Base-by-base conservation (phyloP, 495 filamentous ascomycete genomes). In the Aspergillus leporis region DNA sequence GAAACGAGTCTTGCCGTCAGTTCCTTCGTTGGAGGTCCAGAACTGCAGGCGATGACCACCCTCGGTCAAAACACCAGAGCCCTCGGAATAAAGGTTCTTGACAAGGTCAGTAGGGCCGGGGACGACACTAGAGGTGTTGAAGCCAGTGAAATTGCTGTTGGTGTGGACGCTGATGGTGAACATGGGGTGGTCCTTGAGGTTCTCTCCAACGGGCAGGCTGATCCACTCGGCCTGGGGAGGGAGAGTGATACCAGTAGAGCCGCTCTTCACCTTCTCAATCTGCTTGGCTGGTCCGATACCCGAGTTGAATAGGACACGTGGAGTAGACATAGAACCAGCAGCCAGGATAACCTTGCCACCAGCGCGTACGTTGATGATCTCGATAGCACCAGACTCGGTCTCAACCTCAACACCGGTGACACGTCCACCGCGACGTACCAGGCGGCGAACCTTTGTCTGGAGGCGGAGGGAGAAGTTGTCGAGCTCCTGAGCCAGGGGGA, bases 111-210 rank as follows among this genome's bases (percentile, higher is more conserved):
- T 73, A 0, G 80, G 78, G 25, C 67, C 73, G 56, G 70, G 66
- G 70, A 81, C 84, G 9, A 85, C 84, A 50, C 68, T 74, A 62
- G 86, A 88, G 58, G 84, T 87, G 78, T 88, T 83, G 63, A 87
- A 88, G 64, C 81, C 78, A 12, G 73, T 75, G 34, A 88, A 79
- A 57, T 81, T 76, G 50, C 80, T 78, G 61, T 89, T 83, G 38
- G 74, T 79, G 58, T 89, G 79, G 55, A 88, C 51, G 22, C 31
- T 84, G 13, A 83, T 72, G 63, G 87, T 85, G 53, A 86, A 89
- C 69, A 88, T 86, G 59, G 83, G 75, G 66, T 91, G 87, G 69
- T 91, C 87, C 57, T 85, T 81, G 30, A 90, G 68, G 69, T 88
- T 89, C 63, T 86, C 76, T n/a, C 88, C 88, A 23, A 91, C 87